A percentile compares a stretch with the other conserved stretches of the same genome.
Evolutionary conservation across 2,329 filamentous ascomycete genomes (phyloP).

Genomic region (Aureobasidium melanogenum): DNA sequence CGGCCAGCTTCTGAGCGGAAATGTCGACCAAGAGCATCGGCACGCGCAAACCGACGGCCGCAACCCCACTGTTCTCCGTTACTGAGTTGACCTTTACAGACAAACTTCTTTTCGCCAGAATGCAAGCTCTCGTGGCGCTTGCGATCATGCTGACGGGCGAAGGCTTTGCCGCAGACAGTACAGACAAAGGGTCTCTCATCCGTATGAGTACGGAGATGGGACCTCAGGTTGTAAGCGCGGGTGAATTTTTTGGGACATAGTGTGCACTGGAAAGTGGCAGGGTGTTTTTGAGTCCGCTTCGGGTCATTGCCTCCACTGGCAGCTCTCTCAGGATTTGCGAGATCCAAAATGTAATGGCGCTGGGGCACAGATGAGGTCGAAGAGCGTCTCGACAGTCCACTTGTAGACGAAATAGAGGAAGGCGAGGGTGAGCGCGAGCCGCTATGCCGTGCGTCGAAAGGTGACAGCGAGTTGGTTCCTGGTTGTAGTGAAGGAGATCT

Average conservation of each 20-base stretch:
- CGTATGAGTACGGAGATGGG: constrained; percentile 90
- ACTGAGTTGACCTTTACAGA: constrained; percentile 86
- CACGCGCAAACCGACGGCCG: constrained; percentile 83
- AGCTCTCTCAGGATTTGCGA: constrained; percentile 81
- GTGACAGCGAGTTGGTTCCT: constrained; percentile 32
- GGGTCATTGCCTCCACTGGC: constrained; percentile 51
- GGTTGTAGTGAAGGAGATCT: constrained; percentile 28
- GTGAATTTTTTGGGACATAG: constrained; percentile 95
- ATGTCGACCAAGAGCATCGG: constrained; percentile 76
- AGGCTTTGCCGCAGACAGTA: constrained; percentile 93
- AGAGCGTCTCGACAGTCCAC: constrained; percentile 41
- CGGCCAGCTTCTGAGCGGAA: constrained; percentile 93
- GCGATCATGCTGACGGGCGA: constrained; percentile 92
- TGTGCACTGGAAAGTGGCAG: constrained; percentile 90
- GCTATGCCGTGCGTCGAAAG: constrained; percentile 29
- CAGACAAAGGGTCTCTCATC: constrained; percentile 97
- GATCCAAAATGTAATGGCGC: constrained; percentile 74
- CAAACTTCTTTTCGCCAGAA: constrained; percentile 96
- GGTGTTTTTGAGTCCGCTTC: constrained; percentile 93
- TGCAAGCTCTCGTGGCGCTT: constrained; percentile 96
- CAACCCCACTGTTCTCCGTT: constrained; percentile 83
- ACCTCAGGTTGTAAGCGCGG: constrained; percentile 89
- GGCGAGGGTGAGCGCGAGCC: constrained; percentile 40
- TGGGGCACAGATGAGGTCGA: constrained; percentile 40
- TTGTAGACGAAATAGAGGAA: constrained; percentile 32